A percentile compares a stretch with the other conserved stretches of the same genome.
Conservation (phyloP, 306 rosid species). For the barrel medic (Medicago truncatula) region MtrunA17r5.0-ANR NC_053042.1:51866501-51867000, state of each 20-base stretch:
- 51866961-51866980: background rate
- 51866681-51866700: background rate
- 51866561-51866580: slow-evolving; percentile 9
- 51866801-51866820: background rate
- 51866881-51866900: background rate
- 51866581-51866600: background rate
- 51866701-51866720: background rate
- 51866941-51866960: background rate
- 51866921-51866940: background rate
- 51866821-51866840: background rate
- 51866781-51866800: background rate
- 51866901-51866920: slow-evolving; percentile 7
- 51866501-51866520: slow-evolving; percentile 30
- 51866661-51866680: background rate
- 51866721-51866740: slow-evolving; percentile 12
- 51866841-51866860: background rate
- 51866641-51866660: slow-evolving; percentile 3
- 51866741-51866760: background rate
- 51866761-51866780: slow-evolving; percentile 5
- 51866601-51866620: background rate
- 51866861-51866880: background rate
- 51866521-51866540: slow-evolving; percentile 23
- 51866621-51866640: background rate
- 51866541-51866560: background rate
- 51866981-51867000: background rate